Conservation (phyloP, 2,329 filamentous ascomycete species). For the Colletotrichum orchidophilum region DNA sequence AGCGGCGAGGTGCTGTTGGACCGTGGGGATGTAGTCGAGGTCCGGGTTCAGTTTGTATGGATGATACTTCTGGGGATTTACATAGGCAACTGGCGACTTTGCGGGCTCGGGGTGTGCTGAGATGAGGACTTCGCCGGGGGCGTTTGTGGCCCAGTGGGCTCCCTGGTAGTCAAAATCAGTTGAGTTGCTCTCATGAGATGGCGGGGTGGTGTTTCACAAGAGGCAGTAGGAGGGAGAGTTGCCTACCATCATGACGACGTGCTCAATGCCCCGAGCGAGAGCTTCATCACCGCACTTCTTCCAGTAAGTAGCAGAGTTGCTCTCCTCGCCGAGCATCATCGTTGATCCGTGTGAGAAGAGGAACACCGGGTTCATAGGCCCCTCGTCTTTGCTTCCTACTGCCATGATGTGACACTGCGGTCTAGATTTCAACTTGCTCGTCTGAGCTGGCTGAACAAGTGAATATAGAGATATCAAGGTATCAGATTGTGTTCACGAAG, state of each 20-base stretch:
- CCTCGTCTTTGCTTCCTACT: slow-evolving; percentile 15
- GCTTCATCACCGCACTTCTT: slow-evolving; percentile 72
- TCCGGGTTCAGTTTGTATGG: slow-evolving; percentile 71
- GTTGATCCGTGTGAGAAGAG: slow-evolving; percentile 78
- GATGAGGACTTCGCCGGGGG: slow-evolving; percentile 65
- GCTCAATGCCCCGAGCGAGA: slow-evolving; percentile 66
- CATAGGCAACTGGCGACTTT: slow-evolving; percentile 73
- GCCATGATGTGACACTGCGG: slow-evolving; percentile 11
- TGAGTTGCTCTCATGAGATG: not conserved
- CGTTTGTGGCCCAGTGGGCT: slow-evolving; percentile 71
- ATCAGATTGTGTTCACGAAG: not conserved
- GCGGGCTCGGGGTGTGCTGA: slow-evolving; percentile 66
- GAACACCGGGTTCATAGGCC: slow-evolving; percentile 62
- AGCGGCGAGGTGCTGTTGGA: slow-evolving; percentile 59
- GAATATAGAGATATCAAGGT: not conserved
- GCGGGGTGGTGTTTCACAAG: not conserved
- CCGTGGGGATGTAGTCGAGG: slow-evolving; percentile 56
- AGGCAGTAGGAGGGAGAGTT: not conserved
- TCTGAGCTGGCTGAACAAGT: not conserved
- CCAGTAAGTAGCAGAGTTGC: slow-evolving; percentile 70
- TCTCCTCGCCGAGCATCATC: slow-evolving; percentile 76
- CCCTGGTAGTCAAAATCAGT: slow-evolving; percentile 50
- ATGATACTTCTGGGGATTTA: slow-evolving; percentile 71
- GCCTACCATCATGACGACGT: slow-evolving; percentile 71
- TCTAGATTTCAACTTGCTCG: not conserved